Conservation (phyloP, 2,329 filamentous ascomycete species). For the Zymoseptoria ardabiliae region DNA sequence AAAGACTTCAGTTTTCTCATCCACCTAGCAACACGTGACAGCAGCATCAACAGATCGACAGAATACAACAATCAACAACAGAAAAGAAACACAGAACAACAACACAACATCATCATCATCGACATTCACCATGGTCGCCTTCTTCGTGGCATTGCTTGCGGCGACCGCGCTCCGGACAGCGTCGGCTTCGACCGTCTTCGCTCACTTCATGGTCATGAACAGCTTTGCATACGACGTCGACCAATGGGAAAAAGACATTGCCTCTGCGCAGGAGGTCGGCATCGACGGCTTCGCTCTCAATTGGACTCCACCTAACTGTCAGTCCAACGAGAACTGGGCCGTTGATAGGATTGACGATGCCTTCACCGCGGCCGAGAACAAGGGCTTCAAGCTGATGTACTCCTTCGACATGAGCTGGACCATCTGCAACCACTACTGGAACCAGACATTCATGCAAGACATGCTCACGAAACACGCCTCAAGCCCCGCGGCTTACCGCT, state of each 20-base stretch:
- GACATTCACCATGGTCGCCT: slow-evolving; percentile 11
- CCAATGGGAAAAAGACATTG: slow-evolving; percentile 31
- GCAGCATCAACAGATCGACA: slow-evolving; percentile 1
- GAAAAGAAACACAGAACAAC: slow-evolving; percentile 1
- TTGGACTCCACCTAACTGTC: slow-evolving; percentile 32
- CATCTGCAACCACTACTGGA: slow-evolving; percentile 31
- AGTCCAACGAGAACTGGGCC: slow-evolving; percentile 26
- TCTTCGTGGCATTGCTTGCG: slow-evolving; percentile 17
- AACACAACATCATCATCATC: neutral
- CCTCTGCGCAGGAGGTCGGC: slow-evolving; percentile 27
- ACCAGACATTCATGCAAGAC: slow-evolving; percentile 30
- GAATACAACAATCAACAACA: slow-evolving; percentile 1
- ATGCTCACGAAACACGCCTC: slow-evolving; percentile 28
- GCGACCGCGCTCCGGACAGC: slow-evolving; percentile 21
- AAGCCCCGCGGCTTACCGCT: slow-evolving; percentile 29
- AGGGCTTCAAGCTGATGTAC: slow-evolving; percentile 32
- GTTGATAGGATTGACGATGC: slow-evolving; percentile 31
- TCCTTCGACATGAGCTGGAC: slow-evolving; percentile 36
- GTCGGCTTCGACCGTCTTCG: slow-evolving; percentile 27
- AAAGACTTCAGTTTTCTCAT: neutral
- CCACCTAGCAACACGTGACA: neutral
- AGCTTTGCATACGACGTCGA: slow-evolving; percentile 28
- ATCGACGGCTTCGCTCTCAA: slow-evolving; percentile 34
- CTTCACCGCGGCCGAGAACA: slow-evolving; percentile 27
- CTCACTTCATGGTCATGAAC: slow-evolving; percentile 33